Conservation (phyloP, 2,329 filamentous ascomycete genomes). For the Epichloe baconii region DNA sequence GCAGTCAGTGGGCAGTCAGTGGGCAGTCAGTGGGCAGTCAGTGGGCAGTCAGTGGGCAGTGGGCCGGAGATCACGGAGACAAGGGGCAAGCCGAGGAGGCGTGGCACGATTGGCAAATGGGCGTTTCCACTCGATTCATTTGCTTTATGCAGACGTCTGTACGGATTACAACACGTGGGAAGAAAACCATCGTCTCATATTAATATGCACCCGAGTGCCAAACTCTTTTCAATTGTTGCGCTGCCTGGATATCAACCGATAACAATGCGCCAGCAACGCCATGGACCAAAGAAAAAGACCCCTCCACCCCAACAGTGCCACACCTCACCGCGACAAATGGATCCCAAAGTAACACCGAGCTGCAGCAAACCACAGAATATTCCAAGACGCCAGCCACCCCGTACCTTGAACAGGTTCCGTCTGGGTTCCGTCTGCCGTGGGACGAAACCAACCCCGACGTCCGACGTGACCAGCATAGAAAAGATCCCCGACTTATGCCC, state of each 20-base stretch:
- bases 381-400: not conserved
- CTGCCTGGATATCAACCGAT: not conserved
- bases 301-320: not conserved
- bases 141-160: too few species aligned
- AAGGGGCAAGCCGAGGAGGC: too few species aligned
- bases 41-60: too few species aligned
- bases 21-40: too few species aligned
- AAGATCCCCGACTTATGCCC: conserved; percentile 16
- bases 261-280: not conserved
- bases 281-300: not conserved
- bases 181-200: too few species aligned
- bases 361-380: not conserved
- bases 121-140: too few species aligned
- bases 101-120: too few species aligned
- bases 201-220: not conserved
- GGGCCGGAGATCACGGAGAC: too few species aligned
- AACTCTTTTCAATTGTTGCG: not conserved
- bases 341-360: not conserved
- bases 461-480: too few species aligned
- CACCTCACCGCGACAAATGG: not conserved
- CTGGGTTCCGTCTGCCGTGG: not conserved
- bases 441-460: not conserved
- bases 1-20: too few species aligned
- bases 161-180: too few species aligned
- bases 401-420: not conserved